Evolutionary conservation across 768 basidiomycete species (phyloP), one percentile per base, ranked within the genome.

Genomic region (Rhizopogon vinicolor): DNA sequence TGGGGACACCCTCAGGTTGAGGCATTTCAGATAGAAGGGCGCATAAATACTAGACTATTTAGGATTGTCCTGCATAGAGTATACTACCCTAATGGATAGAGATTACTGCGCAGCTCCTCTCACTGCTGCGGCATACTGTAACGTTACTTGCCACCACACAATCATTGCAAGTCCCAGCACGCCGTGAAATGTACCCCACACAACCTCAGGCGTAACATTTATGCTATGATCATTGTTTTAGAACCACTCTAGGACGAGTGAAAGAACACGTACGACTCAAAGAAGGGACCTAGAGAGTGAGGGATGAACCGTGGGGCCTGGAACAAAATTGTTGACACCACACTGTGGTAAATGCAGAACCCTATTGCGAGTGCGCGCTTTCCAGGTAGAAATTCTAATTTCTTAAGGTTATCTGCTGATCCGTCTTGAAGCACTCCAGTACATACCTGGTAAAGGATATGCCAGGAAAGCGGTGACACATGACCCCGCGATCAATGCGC

Each of bases 251-350:
- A 13, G 7, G 46, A 41, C 12, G 8, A 41, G 44, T 39, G 41
- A 41, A 50, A 31, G 41, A 43, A 31, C 1, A 81, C 87, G 53
- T 61, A 89, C 87, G 72, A 59, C 66, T 92, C 90, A 25, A 78
- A 69, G 29, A 77, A 53, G 2, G 76, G 35, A 4, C 91, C 91
- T 55, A 92, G 83, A 0, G 83, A 75, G 52, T 82, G 76, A 12
- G 91, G 91, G 53, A 93, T 87, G 68, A 93, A 89, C 31, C 91
- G 80, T 1, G 90, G 89, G 2, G 87, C 77, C 56, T 88, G 83
- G 67, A 80, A 87, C 48, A 93, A 79, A 48, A 91, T 71, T 2
- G 89, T 91, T 1, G 90, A 89, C 49, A 78, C 78, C 33, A 86
- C 69, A 55, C 76, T 83, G 67, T 93, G 91, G 67, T 93, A 93